phyloP scores from a whole-genome alignment of 305 asterid species.

The Fraxinus latifolia region DNA sequence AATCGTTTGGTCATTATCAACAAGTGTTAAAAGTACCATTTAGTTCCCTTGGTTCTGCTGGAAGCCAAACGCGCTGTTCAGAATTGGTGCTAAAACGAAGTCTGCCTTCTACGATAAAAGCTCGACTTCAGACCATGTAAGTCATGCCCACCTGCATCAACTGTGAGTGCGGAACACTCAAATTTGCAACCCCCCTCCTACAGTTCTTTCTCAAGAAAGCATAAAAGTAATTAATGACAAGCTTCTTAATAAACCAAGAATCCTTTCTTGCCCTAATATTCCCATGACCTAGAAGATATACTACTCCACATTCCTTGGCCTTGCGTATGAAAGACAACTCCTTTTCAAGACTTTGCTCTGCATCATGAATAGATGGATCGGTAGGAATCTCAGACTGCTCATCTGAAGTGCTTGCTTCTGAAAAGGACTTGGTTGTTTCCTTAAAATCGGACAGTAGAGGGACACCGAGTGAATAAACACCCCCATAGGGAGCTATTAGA shows the following conservation, averaged over 20 bases:
- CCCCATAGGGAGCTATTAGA: slow-evolving; percentile 81
- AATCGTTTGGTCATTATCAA: not conserved
- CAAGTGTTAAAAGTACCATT: not conserved
- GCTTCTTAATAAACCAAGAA: slow-evolving; percentile 95
- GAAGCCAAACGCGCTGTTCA: slow-evolving; percentile 11
- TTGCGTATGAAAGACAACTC: slow-evolving; percentile 83
- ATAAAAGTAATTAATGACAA: slow-evolving; percentile 82
- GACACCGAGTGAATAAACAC: slow-evolving; percentile 71
- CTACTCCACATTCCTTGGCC: slow-evolving; percentile 92
- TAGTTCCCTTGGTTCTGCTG: not conserved
- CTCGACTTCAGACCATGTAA: slow-evolving; percentile 73
- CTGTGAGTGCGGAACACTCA: slow-evolving; percentile 88
- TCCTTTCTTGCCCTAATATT: slow-evolving; percentile 90
- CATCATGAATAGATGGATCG: slow-evolving; percentile 42
- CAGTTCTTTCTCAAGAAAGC: slow-evolving; percentile 90
- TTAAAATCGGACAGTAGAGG: slow-evolving; percentile 76
- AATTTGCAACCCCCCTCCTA: slow-evolving; percentile 86
- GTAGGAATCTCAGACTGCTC: slow-evolving; percentile 44
- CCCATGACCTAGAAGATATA: slow-evolving; percentile 96
- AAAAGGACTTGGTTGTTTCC: slow-evolving; percentile 46
- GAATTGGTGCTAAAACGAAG: not conserved
- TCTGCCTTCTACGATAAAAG: slow-evolving; percentile 10
- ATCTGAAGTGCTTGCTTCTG: slow-evolving; percentile 46
- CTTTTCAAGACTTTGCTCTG: slow-evolving; percentile 86
- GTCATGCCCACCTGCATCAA: slow-evolving; percentile 97